Evolutionary conservation across 345 rosid genomes (phyloP).

Genomic region (Melaleuca alternifolia): DNA sequence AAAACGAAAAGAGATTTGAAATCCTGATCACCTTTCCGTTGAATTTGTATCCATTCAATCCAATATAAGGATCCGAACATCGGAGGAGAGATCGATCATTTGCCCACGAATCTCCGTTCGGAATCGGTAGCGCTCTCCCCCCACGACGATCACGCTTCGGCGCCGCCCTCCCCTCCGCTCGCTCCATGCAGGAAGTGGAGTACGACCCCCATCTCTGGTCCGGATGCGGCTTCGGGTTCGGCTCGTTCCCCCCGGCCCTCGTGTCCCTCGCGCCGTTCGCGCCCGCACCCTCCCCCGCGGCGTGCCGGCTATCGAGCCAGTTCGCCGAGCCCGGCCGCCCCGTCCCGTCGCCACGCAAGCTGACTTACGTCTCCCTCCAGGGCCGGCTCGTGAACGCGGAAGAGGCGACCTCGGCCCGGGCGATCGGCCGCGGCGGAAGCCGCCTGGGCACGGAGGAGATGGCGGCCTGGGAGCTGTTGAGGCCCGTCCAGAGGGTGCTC

Average conservation of each 20-base stretch:
- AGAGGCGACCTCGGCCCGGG: conserved; percentile 52
- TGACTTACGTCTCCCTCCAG: conserved; percentile 63
- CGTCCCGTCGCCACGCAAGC: conserved; percentile 21
- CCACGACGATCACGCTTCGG: background rate
- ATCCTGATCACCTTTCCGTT: background rate
- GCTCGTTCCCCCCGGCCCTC: conserved; percentile 11
- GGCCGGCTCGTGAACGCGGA: conserved; percentile 58
- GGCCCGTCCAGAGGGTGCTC: conserved; percentile 64
- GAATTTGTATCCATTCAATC: background rate
- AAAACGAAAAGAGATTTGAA: background rate
- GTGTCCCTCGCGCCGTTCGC: conserved; percentile 42
- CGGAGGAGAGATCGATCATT: background rate
- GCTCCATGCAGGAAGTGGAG: conserved; percentile 30
- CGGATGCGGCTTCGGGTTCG: conserved; percentile 2
- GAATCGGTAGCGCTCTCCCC: background rate
- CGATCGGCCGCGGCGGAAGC: conserved; percentile 43
- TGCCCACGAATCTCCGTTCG: background rate
- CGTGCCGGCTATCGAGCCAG: conserved; percentile 51
- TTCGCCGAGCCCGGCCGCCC: conserved; percentile 31
- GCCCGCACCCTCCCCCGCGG: conserved; percentile 14
- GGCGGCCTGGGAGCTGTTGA: conserved; percentile 77
- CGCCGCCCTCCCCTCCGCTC: background rate
- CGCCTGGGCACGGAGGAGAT: conserved; percentile 32
- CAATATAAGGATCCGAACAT: background rate
- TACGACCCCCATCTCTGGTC: conserved; percentile 7